A percentile compares a stretch with the other conserved stretches of the same genome.
Conservation (phyloP, 768 basidiomycete genomes). For the Clitopilus passeckerianus region DNA sequence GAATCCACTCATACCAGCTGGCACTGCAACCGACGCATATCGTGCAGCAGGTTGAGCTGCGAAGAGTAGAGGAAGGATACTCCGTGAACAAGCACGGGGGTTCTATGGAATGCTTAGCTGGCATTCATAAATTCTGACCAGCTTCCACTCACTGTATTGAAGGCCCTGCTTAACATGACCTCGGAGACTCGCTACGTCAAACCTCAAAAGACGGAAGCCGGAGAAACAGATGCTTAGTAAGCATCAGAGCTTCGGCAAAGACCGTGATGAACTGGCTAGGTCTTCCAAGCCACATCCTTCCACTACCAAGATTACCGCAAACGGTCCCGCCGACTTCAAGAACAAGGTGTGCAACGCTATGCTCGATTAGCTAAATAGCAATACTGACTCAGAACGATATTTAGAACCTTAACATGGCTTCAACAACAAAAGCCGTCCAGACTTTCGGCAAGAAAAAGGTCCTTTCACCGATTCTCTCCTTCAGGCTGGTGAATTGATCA, state of each 20-base stretch:
- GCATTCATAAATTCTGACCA: not conserved
- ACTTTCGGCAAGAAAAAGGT: conserved; percentile 99
- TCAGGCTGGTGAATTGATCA: conserved; percentile 3
- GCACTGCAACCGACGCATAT: not conserved
- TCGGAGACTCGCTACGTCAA: not conserved
- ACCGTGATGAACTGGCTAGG: conserved; percentile 33
- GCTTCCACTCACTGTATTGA: not conserved
- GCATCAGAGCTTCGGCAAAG: conserved; percentile 18
- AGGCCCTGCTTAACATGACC: conserved; percentile 5
- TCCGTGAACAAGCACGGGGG: not conserved
- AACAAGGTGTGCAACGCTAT: conserved; percentile 28
- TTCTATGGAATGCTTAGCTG: not conserved
- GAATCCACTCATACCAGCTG: not conserved
- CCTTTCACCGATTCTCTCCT: conserved; percentile 19
- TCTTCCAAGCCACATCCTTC: conserved; percentile 34
- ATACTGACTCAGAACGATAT: not conserved
- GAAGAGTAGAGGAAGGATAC: not conserved
- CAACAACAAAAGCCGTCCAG: conserved; percentile 88
- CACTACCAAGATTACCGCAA: conserved; percentile 27
- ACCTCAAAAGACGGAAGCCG: not conserved
- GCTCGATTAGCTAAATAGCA: not conserved
- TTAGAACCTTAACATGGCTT: conserved; percentile 51
- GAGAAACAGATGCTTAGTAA: conserved; percentile 28
- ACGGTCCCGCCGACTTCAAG: conserved; percentile 40
- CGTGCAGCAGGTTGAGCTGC: not conserved